Percentiles rank a stretch among this genome's conserved stretches.
Evolutionary conservation across 352 stramenopile genomes (phyloP).

Genomic region (Phytophthora citrophthora): DNA sequence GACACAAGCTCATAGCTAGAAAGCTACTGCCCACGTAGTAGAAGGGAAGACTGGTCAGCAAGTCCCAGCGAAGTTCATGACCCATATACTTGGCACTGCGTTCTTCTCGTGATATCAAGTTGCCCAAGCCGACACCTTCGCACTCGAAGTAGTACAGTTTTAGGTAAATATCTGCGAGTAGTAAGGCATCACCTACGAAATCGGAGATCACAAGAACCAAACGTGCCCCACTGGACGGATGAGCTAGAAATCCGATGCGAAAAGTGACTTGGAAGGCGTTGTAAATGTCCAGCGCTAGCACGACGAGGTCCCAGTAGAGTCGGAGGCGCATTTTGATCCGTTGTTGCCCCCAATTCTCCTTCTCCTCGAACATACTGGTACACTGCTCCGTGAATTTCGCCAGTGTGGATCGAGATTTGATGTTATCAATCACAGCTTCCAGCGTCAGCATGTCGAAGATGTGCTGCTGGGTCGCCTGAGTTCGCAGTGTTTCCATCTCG

Average conservation of each 20-base stretch:
- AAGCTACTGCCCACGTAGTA: conserved; percentile 73
- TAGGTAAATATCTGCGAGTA: conserved; percentile 64
- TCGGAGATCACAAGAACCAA: conserved; percentile 46
- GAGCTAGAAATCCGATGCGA: conserved; percentile 65
- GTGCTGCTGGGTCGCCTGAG: conserved; percentile 52
- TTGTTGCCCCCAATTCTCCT: conserved; percentile 53
- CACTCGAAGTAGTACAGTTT: conserved; percentile 85
- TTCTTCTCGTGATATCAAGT: conserved; percentile 59
- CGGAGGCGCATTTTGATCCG: conserved; percentile 57
- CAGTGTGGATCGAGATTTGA: conserved; percentile 44
- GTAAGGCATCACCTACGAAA: conserved; percentile 46
- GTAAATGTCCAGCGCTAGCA: conserved; percentile 63
- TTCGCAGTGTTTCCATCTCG: conserved; percentile 46
- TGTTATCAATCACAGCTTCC: conserved; percentile 60
- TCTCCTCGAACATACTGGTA: conserved; percentile 66
- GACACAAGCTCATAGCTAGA: conserved; percentile 60
- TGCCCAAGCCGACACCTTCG: conserved; percentile 49
- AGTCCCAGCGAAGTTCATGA: conserved; percentile 48
- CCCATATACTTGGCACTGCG: conserved; percentile 48
- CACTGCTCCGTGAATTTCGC: conserved; percentile 61
- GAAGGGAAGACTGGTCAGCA: conserved; percentile 55
- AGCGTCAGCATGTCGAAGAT: conserved; percentile 53
- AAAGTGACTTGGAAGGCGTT: conserved; percentile 78
- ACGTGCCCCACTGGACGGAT: conserved; percentile 24
- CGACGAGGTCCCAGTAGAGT: conserved; percentile 68